Base-by-base conservation (phyloP, 1,139 yeast genomes). In the Insectozyma bohioensis region DNA sequence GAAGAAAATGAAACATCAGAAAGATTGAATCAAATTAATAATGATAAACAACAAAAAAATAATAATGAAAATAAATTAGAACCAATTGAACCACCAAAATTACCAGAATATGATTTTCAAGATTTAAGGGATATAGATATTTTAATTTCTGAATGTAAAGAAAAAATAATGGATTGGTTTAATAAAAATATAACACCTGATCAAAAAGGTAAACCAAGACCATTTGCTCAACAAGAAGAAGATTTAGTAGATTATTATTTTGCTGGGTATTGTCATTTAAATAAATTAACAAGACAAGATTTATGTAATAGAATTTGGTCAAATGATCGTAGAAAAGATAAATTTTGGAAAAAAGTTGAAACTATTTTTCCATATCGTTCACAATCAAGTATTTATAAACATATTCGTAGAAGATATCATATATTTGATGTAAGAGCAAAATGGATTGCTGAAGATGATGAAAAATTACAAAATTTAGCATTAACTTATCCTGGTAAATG, bases 221-320 rank as follows among this genome's bases (percentile, higher is more conserved):
- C 61, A 25, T 85, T 85, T 48, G 65, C 83, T 0, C 63, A 61
- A 12, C 78, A 76, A 24, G 97, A 90, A 55, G 78, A 73, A 27
- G 68, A 62, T 13, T 83, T 86, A 0, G 75, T 90, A 37, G 92
- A 86, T 40, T 72, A 72, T 37, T 87, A 85, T 47, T 78, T 88
- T 45, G 62, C 64, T 11, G 82, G 82, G 12, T 88, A 85, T 52
- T 79, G 85, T 47, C 68, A 63, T 30, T 67, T 79, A 39, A 70
- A 82, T 49, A 72, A 72, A 24, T 64, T 85, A 58, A 68, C 80
- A 4, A 65, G 87, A 34, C 75, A 75, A 31, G 84, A 82, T 35
- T 74, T 87, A 5, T 84, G 95, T 56, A 78, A 79, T 44, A 66
- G 97, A 28, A 85, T 90, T 22, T 90, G 97, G 97, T 69, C 90